Evolutionary conservation across 129 eudicot species (phyloP), one percentile per base, ranked within the genome.

Genomic region (Chrysanthemum seticuspe): DNA sequence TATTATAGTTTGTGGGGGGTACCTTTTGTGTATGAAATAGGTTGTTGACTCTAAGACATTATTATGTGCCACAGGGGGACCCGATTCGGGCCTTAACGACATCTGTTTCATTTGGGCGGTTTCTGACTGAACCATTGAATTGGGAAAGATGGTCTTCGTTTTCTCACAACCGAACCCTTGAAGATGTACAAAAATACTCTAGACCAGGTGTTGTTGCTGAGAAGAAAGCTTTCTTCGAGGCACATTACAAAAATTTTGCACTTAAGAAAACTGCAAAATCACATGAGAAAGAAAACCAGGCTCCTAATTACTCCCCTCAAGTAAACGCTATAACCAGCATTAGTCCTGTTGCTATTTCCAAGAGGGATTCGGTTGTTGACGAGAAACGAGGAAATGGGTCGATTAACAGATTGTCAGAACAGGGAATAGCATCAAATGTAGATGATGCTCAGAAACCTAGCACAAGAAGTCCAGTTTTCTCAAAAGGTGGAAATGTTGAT

Each of bases 101-200:
- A 19, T 94, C 96, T 4, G 18, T 87, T 61, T 94, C 97, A 44
- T 90, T 94, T 54, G 98, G 98, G 76, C 90, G 97, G 63, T 90
- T 80, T 73, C 74, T 84, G 96, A 79, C 85, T 3, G 98, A 94
- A 52, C 73, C 94, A 57, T 72, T 94, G 76, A 88, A 85, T 59
- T 94, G 97, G 98, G 97, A 83, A 70, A 90, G 77, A 76, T 87
- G 96, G 96, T 94, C 98, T 15, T 75, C 93, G 54, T 94, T 94
- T 76, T 78, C 89, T 69, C 87, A 88, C 60, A 94, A 90, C 54
- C 89, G 97, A 14, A 82, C 78, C 74, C 60, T 83, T 61, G 98
- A 94, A 74, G 98, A 94, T 73, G 97, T 85, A 40, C 84, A 86
- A 79, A 94, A 78, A 77, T 77, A 57, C 79, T 86, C 97, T 23